Conservation (phyloP, 176 grass and related monocot genomes). For the Tillandsia leiboldiana region DNA sequence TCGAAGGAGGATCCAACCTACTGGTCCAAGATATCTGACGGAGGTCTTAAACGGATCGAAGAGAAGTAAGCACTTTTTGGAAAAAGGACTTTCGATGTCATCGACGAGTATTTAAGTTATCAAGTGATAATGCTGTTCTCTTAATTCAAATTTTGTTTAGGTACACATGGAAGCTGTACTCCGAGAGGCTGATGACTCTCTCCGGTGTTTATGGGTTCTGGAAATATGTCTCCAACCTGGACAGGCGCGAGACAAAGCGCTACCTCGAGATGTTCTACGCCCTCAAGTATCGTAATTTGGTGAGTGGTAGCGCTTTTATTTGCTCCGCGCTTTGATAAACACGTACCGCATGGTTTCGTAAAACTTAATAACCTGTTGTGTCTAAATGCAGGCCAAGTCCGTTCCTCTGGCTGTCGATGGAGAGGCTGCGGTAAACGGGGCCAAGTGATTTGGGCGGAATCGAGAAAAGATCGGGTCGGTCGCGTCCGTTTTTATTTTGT, state of each 20-base stretch:
- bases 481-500: conserved; percentile 21
- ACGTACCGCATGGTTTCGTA: no score
- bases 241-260: conserved; percentile 84
- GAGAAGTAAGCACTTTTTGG: conserved; percentile 58
- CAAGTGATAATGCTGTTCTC: background rate
- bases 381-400: conserved; percentile 45
- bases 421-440: conserved; percentile 22
- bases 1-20: conserved; percentile 44
- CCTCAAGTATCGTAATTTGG: conserved; percentile 93
- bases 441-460: conserved; percentile 27
- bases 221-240: conserved; percentile 98
- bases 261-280: conserved; percentile 99
- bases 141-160: conserved; percentile 23
- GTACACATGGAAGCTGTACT: conserved; percentile 97
- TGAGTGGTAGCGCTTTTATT: conserved; percentile 1
- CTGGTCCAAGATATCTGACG: conserved; percentile 76
- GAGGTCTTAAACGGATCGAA: conserved; percentile 80
- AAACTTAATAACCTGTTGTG: background rate
- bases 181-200: conserved; percentile 96
- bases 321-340: background rate
- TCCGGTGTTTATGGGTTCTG: conserved; percentile 94
- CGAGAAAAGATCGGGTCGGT: conserved; percentile 13
- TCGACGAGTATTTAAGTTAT: background rate
- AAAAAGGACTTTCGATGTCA: background rate
- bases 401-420: conserved; percentile 83